Conservation (phyloP, 345 rosid species). For the Barbarea vulgaris region DNA sequence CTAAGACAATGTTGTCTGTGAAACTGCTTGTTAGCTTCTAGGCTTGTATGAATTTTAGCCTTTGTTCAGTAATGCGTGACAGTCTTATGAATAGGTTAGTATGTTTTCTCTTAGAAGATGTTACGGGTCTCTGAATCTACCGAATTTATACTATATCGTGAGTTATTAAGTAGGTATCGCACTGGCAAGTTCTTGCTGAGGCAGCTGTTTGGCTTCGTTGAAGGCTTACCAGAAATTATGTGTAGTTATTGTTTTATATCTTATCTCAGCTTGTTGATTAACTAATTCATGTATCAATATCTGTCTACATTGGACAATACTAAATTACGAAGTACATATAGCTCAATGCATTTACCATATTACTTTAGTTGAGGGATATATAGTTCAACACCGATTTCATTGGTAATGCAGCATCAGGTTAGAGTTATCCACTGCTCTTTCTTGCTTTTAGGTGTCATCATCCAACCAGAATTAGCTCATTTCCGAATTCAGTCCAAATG, state of each 20-base stretch:
- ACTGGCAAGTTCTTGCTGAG: conserved; percentile 11
- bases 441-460: conserved; percentile 17
- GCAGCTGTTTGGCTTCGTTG: not conserved
- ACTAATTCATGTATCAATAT: not conserved
- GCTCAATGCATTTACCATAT: conserved; percentile 7
- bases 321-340: not conserved
- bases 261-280: not conserved
- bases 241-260: not conserved
- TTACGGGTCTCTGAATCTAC: not conserved
- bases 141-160: not conserved
- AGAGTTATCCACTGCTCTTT: conserved; percentile 11
- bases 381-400: not conserved
- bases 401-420: not conserved
- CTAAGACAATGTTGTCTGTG: not conserved
- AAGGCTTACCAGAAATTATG: not conserved
- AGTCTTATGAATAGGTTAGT: conserved; percentile 8
- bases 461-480: conserved; percentile 17
- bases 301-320: conserved; percentile 1
- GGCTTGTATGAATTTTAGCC: not conserved
- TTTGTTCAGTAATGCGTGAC: conserved; percentile 11
- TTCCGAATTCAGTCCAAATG: not conserved
- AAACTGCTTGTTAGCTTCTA: conserved; percentile 28
- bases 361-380: not conserved
- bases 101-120: conserved; percentile 13
- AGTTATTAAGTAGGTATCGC: not conserved